Conservation (phyloP, 768 basidiomycete species). For the Candolleomyces efflorescens region DNA sequence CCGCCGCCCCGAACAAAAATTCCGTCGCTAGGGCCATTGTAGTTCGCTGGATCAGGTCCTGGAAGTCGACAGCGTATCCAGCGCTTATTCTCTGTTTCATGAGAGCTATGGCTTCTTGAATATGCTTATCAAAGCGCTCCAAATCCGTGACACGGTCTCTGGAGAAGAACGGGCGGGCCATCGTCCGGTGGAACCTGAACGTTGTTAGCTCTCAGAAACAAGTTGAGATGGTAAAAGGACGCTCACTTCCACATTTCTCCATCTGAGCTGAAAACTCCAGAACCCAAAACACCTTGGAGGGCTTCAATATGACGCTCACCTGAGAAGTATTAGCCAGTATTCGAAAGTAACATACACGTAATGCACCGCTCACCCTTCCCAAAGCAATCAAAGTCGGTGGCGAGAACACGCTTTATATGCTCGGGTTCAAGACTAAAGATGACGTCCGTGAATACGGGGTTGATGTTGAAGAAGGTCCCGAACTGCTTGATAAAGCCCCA, state of each 20-base stretch:
- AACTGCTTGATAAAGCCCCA: slow-evolving; percentile 25
- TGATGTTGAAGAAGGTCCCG: slow-evolving; percentile 44
- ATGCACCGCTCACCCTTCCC: slow-evolving; percentile 45
- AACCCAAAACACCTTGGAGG: slow-evolving; percentile 51
- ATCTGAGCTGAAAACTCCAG: slow-evolving; percentile 68
- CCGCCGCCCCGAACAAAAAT: slow-evolving; percentile 58
- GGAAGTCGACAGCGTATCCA: slow-evolving; percentile 56
- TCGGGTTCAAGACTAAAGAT: slow-evolving; percentile 49
- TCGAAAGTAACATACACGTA: background rate
- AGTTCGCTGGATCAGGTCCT: slow-evolving; percentile 15
- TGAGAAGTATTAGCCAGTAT: slow-evolving; percentile 10
- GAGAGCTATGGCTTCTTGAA: slow-evolving; percentile 6
- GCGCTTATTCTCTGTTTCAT: background rate
- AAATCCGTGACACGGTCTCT: slow-evolving; percentile 10
- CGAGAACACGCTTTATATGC: slow-evolving; percentile 53
- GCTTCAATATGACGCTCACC: slow-evolving; percentile 39
- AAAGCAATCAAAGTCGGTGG: slow-evolving; percentile 56
- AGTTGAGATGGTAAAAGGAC: background rate
- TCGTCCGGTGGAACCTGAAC: slow-evolving; percentile 10
- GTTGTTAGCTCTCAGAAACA: background rate
- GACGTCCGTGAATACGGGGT: slow-evolving; percentile 40
- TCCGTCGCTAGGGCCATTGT: slow-evolving; percentile 58
- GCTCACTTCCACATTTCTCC: slow-evolving; percentile 27
- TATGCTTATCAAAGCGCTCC: slow-evolving; percentile 9
- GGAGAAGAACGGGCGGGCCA: slow-evolving; percentile 12